Percentiles rank a stretch among this genome's conserved stretches.
phyloP scores from a whole-genome alignment of 2,329 filamentous ascomycete genomes.

The Phaeosphaeriaceae sp. region DNA sequence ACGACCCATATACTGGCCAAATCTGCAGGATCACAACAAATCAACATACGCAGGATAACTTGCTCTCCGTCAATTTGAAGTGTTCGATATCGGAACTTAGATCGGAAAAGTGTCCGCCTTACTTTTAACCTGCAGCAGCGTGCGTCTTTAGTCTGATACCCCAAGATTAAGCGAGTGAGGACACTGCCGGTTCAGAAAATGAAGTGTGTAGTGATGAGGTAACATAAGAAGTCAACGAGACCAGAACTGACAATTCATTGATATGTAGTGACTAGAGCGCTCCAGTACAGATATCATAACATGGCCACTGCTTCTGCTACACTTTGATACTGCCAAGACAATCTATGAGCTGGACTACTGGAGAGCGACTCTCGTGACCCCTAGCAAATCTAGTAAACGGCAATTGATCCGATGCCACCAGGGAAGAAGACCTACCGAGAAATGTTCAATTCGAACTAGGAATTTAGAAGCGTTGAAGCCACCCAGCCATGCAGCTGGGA shows the following conservation, averaged over 20 bases:
- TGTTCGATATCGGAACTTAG: constrained; percentile 20
- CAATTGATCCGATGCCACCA: not conserved
- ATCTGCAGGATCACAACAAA: not conserved
- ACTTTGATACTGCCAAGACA: not conserved
- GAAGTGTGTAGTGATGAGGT: not conserved
- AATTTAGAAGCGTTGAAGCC: not conserved
- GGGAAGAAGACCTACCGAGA: not conserved
- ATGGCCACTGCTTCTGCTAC: not conserved
- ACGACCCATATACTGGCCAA: constrained; percentile 9
- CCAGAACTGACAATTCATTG: not conserved
- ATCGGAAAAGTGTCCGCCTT: constrained; percentile 33
- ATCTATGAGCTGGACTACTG: not conserved
- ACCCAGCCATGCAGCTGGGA: not conserved
- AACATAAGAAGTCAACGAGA: not conserved
- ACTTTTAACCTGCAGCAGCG: constrained; percentile 32
- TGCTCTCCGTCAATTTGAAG: not conserved
- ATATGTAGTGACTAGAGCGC: not conserved
- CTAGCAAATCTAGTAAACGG: not conserved
- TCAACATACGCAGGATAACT: not conserved
- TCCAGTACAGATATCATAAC: not conserved
- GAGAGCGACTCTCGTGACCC: not conserved
- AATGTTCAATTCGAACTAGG: not conserved
- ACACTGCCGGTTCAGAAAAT: not conserved
- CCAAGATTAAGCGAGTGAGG: constrained; percentile 29
- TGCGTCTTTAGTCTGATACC: constrained; percentile 34